A percentile compares a stretch with the other conserved stretches of the same genome.
phyloP scores from a whole-genome alignment of 2,329 filamentous ascomycete species.

The Aureobasidium sp. region DNA sequence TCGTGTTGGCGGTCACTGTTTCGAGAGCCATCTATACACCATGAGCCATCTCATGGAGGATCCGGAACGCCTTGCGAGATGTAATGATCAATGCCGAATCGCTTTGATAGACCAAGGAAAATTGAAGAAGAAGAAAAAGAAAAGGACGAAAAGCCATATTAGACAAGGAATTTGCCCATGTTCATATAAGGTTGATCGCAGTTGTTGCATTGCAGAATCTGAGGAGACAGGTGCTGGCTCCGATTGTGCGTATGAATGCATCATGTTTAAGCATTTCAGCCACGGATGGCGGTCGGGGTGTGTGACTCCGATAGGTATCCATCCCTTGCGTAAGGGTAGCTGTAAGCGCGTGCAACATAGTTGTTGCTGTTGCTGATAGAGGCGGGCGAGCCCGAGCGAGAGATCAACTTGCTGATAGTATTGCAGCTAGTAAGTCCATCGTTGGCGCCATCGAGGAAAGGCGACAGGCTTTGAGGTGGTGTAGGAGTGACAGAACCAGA shows the following conservation, averaged over 20 bases:
- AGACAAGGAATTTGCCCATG: background rate
- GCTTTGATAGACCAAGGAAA: slow-evolving; percentile 10
- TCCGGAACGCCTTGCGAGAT: slow-evolving; percentile 10
- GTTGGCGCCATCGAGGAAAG: slow-evolving; percentile 21
- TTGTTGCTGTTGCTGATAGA: slow-evolving; percentile 19
- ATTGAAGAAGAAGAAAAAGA: background rate
- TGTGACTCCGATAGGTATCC: slow-evolving; percentile 26
- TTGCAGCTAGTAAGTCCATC: slow-evolving; percentile 18
- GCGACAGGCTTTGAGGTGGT: slow-evolving; percentile 13
- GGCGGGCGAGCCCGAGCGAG: slow-evolving; percentile 25
- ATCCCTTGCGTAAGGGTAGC: slow-evolving; percentile 25
- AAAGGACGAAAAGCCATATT: background rate
- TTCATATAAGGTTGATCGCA: background rate
- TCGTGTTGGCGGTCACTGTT: background rate
- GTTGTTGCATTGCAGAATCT: background rate
- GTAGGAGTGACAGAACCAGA: slow-evolving; percentile 14
- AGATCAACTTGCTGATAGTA: slow-evolving; percentile 16
- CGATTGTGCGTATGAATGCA: background rate
- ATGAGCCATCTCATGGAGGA: background rate
- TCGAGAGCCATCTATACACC: slow-evolving; percentile 6
- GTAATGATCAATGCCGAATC: slow-evolving; percentile 8
- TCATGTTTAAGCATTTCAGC: slow-evolving; percentile 15
- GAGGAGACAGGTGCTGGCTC: background rate
- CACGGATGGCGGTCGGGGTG: slow-evolving; percentile 27
- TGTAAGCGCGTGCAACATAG: slow-evolving; percentile 23